Conservation (phyloP, 1,284 basidiomycete genomes). For the Agaricales sp. region DNA sequence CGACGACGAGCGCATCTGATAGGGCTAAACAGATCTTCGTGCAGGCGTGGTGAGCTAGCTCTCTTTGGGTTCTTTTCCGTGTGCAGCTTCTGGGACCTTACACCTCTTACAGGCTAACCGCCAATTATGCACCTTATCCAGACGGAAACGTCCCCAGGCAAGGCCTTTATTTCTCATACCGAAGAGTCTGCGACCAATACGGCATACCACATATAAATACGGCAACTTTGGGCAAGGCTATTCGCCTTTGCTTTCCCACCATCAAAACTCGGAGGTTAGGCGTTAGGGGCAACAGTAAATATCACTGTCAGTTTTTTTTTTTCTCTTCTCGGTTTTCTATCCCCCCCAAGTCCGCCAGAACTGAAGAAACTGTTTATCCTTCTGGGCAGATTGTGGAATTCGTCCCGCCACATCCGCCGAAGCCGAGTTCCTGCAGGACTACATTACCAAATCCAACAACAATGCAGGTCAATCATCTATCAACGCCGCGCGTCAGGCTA, state of each 20-base stretch:
- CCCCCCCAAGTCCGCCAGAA: slow-evolving; percentile 16
- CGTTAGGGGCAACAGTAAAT: slow-evolving; percentile 87
- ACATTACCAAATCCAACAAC: slow-evolving; percentile 82
- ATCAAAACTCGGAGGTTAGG: slow-evolving; percentile 90
- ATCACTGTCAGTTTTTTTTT: slow-evolving; percentile 62
- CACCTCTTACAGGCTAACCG: slow-evolving; percentile 52
- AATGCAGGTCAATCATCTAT: slow-evolving; percentile 63
- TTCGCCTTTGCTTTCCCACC: slow-evolving; percentile 83
- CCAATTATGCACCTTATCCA: slow-evolving; percentile 82
- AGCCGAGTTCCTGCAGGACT: slow-evolving; percentile 84
- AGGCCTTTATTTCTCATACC: slow-evolving; percentile 86
- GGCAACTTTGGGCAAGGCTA: slow-evolving; percentile 88
- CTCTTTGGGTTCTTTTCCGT: slow-evolving; percentile 8
- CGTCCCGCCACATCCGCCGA: slow-evolving; percentile 80
- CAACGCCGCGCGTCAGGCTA: slow-evolving; percentile 56
- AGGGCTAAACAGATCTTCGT: slow-evolving; percentile 85
- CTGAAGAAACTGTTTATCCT: slow-evolving; percentile 8
- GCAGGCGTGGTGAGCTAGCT: slow-evolving; percentile 63
- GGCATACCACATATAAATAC: slow-evolving; percentile 90
- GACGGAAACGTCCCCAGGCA: slow-evolving; percentile 85
- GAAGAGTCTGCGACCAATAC: slow-evolving; percentile 82
- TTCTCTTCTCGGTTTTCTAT: slow-evolving; percentile 23
- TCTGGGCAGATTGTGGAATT: slow-evolving; percentile 70
- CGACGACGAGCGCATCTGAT: slow-evolving; percentile 81
- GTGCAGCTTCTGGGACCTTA: slow-evolving; percentile 13